Evolutionary conservation across 768 basidiomycete species (phyloP).

Genomic region (Pleurotus sapidus): DNA sequence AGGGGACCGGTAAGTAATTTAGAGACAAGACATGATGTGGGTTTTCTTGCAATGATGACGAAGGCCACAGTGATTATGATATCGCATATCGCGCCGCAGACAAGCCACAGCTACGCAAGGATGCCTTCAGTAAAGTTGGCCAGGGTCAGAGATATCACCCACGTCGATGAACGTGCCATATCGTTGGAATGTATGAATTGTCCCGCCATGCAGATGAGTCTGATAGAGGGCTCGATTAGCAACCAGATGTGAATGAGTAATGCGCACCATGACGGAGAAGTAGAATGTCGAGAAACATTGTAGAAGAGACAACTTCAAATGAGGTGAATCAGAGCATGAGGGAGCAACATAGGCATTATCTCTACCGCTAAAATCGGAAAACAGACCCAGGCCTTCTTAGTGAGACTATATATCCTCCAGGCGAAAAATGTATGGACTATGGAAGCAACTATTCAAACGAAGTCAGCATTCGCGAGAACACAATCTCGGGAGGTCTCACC

Average conservation of each 20-base stretch:
- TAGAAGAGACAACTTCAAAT: background rate
- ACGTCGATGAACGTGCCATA: background rate
- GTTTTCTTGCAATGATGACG: constrained; percentile 1
- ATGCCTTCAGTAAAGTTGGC: too few relatives aligned
- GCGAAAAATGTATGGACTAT: constrained; percentile 1
- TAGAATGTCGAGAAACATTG: background rate
- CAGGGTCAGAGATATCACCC: background rate
- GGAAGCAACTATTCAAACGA: background rate
- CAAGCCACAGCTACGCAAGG: constrained; percentile 13
- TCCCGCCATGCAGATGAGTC: background rate
- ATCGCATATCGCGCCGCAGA: constrained; percentile 12
- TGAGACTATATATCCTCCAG: background rate
- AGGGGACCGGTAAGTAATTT: background rate
- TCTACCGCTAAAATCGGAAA: background rate
- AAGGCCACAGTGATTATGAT: constrained; percentile 25
- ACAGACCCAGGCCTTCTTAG: background rate
- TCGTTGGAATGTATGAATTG: background rate
- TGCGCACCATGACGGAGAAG: background rate
- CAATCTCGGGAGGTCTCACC: constrained; percentile 1
- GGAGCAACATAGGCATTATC: background rate
- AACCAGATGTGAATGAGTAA: background rate
- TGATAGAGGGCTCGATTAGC: background rate
- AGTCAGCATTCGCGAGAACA: background rate
- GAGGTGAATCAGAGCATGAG: background rate
- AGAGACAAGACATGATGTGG: background rate